phyloP scores from a whole-genome alignment of 2,329 filamentous ascomycete genomes.

The Penicillium glabrum region DNA sequence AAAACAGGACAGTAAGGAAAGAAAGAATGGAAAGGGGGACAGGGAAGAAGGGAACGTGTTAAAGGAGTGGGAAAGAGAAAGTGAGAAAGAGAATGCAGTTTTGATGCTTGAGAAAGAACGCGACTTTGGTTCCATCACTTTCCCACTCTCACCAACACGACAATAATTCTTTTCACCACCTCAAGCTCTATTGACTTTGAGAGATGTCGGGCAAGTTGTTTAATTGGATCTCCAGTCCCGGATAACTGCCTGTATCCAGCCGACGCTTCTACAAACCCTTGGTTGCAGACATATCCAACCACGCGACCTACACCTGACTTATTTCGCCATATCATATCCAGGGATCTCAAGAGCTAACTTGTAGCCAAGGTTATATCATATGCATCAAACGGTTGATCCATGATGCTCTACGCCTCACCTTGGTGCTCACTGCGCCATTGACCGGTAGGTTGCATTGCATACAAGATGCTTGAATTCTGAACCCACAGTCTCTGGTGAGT shows the following conservation, averaged over 20 bases:
- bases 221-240: background rate
- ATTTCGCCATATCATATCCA: background rate
- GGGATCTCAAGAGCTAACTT: background rate
- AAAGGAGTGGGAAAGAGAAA: background rate
- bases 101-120: too few relatives aligned
- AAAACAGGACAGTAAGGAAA: background rate
- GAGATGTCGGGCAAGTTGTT: too few relatives aligned
- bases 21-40: background rate
- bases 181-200: too few relatives aligned
- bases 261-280: background rate
- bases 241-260: background rate
- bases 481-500: too few relatives aligned
- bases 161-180: too few relatives aligned
- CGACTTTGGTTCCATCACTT: background rate
- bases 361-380: background rate
- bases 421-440: constrained; percentile 16
- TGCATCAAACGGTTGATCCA: background rate
- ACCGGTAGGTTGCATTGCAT: constrained; percentile 26
- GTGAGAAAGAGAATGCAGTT: too few relatives aligned
- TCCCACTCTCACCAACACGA: background rate
- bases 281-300: background rate
- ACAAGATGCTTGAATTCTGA: constrained; percentile 20
- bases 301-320: background rate
- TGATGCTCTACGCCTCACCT: background rate
- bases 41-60: background rate